phyloP scores from a whole-genome alignment of 306 rosid species.

The Echinosophora koreensis region DNA sequence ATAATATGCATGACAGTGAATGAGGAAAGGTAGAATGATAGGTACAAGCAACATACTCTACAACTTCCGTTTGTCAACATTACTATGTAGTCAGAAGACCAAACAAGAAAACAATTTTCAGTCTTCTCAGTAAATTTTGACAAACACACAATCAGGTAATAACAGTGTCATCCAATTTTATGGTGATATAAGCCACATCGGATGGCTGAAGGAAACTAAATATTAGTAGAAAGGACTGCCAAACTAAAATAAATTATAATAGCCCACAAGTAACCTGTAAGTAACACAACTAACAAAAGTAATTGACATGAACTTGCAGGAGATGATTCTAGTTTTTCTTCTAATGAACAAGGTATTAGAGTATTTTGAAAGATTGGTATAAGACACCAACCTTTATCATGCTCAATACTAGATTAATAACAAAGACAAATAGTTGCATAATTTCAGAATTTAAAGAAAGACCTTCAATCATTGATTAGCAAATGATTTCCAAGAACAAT shows the following conservation, averaged over 20 bases:
- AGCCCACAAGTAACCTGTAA: not conserved
- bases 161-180: not conserved
- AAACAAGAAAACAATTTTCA: no score
- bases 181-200: not conserved
- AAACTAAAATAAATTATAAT: not conserved
- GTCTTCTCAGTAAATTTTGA: constrained; percentile 19
- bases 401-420: not conserved
- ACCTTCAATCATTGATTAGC: not conserved
- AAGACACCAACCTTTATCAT: not conserved
- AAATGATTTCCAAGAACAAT: not conserved
- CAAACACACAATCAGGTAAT: not conserved
- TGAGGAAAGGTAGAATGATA: constrained; percentile 10
- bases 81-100: not conserved
- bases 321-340: not conserved
- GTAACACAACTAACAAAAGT: not conserved
- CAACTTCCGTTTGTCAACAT: not conserved
- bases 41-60: not conserved
- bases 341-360: not conserved
- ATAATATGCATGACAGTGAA: not conserved
- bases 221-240: not conserved
- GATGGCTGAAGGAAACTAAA: not conserved
- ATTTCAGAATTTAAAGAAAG: not conserved
- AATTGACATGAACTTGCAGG: not conserved
- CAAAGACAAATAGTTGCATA: not conserved
- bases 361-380: not conserved